Conservation (phyloP, 1,284 basidiomycete species). For the Ganoderma resinaceum region DNA sequence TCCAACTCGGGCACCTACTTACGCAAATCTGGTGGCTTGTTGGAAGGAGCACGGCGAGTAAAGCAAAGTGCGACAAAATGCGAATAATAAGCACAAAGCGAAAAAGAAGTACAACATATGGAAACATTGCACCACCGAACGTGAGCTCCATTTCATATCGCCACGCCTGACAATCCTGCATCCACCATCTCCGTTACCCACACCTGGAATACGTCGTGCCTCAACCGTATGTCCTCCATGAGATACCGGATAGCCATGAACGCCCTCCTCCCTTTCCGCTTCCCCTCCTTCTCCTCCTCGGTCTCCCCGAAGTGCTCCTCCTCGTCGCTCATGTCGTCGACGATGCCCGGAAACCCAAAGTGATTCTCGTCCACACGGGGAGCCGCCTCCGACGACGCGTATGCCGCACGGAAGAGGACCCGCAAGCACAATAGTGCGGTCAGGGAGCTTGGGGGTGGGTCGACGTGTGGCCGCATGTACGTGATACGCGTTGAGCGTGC, state of each 20-base stretch:
- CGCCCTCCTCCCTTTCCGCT: slow-evolving; percentile 69
- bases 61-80: too few species aligned
- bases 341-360: slow-evolving; percentile 81
- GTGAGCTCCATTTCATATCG: slow-evolving; percentile 8
- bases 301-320: slow-evolving; percentile 43
- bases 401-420: slow-evolving; percentile 76
- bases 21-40: too few species aligned
- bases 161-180: slow-evolving; percentile 47
- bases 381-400: slow-evolving; percentile 71
- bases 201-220: slow-evolving; percentile 72
- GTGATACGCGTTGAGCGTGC: slow-evolving; percentile 62
- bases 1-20: too few species aligned
- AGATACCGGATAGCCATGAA: slow-evolving; percentile 67
- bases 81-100: not conserved
- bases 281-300: slow-evolving; percentile 67
- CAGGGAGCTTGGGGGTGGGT: slow-evolving; percentile 76
- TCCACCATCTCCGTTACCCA: slow-evolving; percentile 86
- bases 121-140: not conserved
- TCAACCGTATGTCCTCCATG: slow-evolving; percentile 70
- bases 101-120: not conserved
- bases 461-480: slow-evolving; percentile 60
- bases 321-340: slow-evolving; percentile 71
- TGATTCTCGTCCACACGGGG: slow-evolving; percentile 79
- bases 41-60: too few species aligned
- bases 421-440: slow-evolving; percentile 79